Evolutionary conservation across 2,329 filamentous ascomycete species (phyloP).

Genomic region (Hypoxylon sp.): DNA sequence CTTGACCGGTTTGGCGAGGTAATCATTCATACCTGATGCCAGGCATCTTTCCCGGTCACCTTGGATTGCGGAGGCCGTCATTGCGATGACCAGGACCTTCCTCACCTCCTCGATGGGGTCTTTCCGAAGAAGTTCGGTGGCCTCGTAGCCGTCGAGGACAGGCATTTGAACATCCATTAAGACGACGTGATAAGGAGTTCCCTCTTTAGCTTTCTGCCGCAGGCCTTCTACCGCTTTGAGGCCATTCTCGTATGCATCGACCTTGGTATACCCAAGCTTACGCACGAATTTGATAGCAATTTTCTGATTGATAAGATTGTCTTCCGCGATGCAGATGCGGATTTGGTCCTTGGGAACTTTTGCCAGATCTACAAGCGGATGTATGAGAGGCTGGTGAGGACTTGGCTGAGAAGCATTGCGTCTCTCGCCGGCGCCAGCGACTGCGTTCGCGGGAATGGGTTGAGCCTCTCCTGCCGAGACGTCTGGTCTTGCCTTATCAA

Average conservation of each 20-base stretch:
- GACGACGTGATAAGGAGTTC: conserved; percentile 86
- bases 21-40: conserved; percentile 98
- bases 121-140: conserved; percentile 83
- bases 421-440: conserved; percentile 54
- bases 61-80: conserved; percentile 95
- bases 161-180: conserved; percentile 99
- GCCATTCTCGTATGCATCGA: conserved; percentile 91
- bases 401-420: conserved; percentile 49
- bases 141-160: conserved; percentile 90
- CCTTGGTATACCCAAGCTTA: conserved; percentile 82
- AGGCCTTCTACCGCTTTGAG: conserved; percentile 88
- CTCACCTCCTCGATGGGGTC: conserved; percentile 82
- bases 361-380: conserved; percentile 74
- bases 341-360: conserved; percentile 81
- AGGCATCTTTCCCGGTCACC: conserved; percentile 95
- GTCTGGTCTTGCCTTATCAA: conserved; percentile 80
- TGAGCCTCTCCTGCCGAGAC: conserved; percentile 68
- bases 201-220: conserved; percentile 76
- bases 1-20: conserved; percentile 94
- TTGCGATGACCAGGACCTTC: conserved; percentile 91
- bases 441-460: conserved; percentile 57
- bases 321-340: conserved; percentile 92
- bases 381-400: conserved; percentile 56
- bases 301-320: conserved; percentile 94
- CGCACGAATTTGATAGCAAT: conserved; percentile 93